Evolutionary conservation across 495 filamentous ascomycete genomes (phyloP), one percentile per base, ranked within the genome.

Genomic region (Pyrenopolyporus hunteri): DNA sequence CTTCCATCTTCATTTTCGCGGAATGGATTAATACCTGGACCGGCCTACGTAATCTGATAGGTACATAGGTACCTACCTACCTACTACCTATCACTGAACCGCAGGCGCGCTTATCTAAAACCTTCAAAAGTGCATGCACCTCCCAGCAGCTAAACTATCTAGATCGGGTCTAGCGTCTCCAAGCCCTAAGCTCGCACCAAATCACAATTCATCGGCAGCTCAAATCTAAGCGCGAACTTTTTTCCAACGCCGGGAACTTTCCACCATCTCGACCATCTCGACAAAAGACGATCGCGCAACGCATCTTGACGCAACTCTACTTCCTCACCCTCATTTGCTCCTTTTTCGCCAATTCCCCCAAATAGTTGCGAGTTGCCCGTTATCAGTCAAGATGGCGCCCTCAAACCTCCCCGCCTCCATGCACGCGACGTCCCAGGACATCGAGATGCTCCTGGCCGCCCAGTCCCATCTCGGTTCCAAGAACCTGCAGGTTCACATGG

Each of bases 401-500:
- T 81, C 88, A 58, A 93, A 97, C 79, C 89, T 95, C 61, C 92
- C 92, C 71, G 83, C 91, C 43, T 85, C 87, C 65, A 96, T 97
- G 90, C 78, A 81, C 76, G 79, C 81, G 66, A 85, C 82, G 51
- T 79, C 78, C 63, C 73, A 78, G 80, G 94, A 98, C 84, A 96
- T 98, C 83, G 94, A 98, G 89, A 95, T 93, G 91, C 90, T 98
- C 66, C 88, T 98, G 48, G 89, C 92, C 71, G 94, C 94, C 73
- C 92, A 97, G 80, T 88, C 85, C 79, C 94, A 98, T 82, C 86
- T 98, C 64, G 94, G 94, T 75, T 92, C 89, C 81, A 98, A 98
- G 89, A 98, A 98, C 85, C 74, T 98, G 66, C 92, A 97, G 83
- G 82, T 94, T 73, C 92, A 98, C 82, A 98, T 97, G 94, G 92